phyloP scores from a whole-genome alignment of 495 filamentous ascomycete species.

The Aspergillus baeticus region DNA sequence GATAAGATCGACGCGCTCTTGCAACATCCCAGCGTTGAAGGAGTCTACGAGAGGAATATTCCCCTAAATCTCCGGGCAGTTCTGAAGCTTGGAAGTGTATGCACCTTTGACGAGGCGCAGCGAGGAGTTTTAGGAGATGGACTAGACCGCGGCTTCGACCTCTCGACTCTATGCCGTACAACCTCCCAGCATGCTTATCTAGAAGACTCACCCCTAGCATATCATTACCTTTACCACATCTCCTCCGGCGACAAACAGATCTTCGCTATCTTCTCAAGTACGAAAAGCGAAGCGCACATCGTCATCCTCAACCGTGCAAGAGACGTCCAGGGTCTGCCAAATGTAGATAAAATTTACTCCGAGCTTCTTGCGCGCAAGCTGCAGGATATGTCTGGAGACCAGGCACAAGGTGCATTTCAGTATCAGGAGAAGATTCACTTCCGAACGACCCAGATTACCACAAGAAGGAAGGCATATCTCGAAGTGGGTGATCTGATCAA shows the following conservation, averaged over 20 bases:
- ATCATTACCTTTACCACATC: constrained; percentile 90
- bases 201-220: constrained; percentile 63
- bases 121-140: constrained; percentile 89
- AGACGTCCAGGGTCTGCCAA: constrained; percentile 81
- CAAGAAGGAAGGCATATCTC: constrained; percentile 80
- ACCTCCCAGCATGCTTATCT: constrained; percentile 71
- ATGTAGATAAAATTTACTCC: constrained; percentile 86
- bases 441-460: constrained; percentile 82
- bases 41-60: constrained; percentile 92
- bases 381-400: constrained; percentile 63
- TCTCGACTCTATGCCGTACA: constrained; percentile 69
- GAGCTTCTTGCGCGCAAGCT: constrained; percentile 65
- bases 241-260: constrained; percentile 86
- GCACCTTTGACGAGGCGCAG: constrained; percentile 90
- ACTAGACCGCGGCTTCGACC: constrained; percentile 89
- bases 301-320: constrained; percentile 77
- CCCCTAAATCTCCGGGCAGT: constrained; percentile 81
- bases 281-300: constrained; percentile 75
- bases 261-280: constrained; percentile 89
- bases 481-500: constrained; percentile 83
- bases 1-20: constrained; percentile 80
- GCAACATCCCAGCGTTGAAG: constrained; percentile 92
- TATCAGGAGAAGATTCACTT: constrained; percentile 90
- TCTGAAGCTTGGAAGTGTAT: constrained; percentile 85
- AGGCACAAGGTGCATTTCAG: constrained; percentile 74